phyloP scores from a whole-genome alignment of 495 filamentous ascomycete species.

The Tetracladium setigerum region DNA sequence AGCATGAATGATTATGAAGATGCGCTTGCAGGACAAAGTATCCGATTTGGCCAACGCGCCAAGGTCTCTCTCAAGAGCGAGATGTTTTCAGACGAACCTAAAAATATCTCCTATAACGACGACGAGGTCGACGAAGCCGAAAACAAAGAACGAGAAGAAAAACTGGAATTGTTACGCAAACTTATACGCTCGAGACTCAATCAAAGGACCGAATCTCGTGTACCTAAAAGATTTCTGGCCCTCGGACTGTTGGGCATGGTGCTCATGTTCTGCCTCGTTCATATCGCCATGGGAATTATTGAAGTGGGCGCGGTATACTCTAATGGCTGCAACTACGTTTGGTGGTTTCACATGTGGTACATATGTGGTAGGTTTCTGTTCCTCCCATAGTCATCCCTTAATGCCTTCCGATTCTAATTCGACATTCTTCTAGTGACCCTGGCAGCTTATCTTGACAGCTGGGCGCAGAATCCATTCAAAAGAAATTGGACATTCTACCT shows the following conservation, averaged over 20 bases:
- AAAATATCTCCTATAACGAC: background rate
- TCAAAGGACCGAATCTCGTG: background rate
- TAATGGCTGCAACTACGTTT: slow-evolving; percentile 3
- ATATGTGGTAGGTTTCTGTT: slow-evolving; percentile 5
- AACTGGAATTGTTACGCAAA: no score
- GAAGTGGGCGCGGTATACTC: slow-evolving; percentile 10
- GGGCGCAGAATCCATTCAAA: slow-evolving; percentile 9
- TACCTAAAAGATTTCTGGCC: slow-evolving; percentile 5
- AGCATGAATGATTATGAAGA: slow-evolving; percentile 7
- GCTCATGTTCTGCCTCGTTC: slow-evolving; percentile 3
- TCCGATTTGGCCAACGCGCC: no score
- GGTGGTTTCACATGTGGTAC: slow-evolving; percentile 17
- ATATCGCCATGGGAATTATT: slow-evolving; percentile 11
- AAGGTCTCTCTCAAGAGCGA: no score
- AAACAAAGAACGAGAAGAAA: no score
- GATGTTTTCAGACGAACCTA: background rate
- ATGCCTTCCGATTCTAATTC: background rate
- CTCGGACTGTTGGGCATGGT: slow-evolving; percentile 12
- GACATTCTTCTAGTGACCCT: background rate
- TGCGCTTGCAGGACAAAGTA: background rate
- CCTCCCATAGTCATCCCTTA: background rate
- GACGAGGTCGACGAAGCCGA: background rate
- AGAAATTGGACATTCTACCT: slow-evolving; percentile 10
- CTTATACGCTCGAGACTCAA: background rate
- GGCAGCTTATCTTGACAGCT: slow-evolving; percentile 6